Evolutionary conservation across 2,329 filamentous ascomycete species (phyloP), one percentile per base, ranked within the genome.

Genomic region (Xylariaceae sp.): DNA sequence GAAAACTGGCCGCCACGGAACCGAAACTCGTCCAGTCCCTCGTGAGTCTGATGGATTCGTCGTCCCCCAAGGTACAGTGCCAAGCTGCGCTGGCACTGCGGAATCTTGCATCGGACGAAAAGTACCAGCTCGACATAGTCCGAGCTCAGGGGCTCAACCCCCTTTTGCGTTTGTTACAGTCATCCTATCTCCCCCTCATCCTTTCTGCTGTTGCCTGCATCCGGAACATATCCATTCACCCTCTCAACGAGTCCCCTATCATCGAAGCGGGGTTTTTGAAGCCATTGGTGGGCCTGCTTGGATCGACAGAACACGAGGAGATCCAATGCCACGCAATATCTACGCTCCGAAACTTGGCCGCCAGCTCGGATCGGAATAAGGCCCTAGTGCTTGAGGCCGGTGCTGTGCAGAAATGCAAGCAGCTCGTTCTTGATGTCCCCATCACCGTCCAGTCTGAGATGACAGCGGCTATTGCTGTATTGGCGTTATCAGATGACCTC

Each of bases 251-350:
- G 66, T 96, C 90, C 9, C 92, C 92, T 0, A 98, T 98, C 50
- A 98, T 98, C 56, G 92, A 98, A 57, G 90, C 90, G 28, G 92
- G 90, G 42, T 98, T 98, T 64, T 67, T 98, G 44, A 89, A 88
- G 60, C 92, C 92, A 1, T 68, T 98, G 39, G 92, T 98, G 16
- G 89, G 97, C 51, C 74, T 98, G 1, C 76, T 98, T 6, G 90
- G 92, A 36, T 94, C 88, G 8, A 96, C 89, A 1, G 90, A 97
- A 54, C 96, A 96, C 59, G 92, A 98, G 63, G 92, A 98, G 61
- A 98, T 98, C 36, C 92, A 98, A 61, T 98, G 92, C 59, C 92
- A 98, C 59, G 92, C 92, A 41, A 98, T 98, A 50, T 97, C 92
- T 4, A 98, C 92, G 0, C 74, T 98, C 34, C 81, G 92, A 48